Evolutionary conservation across 2,329 filamentous ascomycete genomes (phyloP), one percentile per base, ranked within the genome.

Genomic region (Sporothrix phasma): DNA sequence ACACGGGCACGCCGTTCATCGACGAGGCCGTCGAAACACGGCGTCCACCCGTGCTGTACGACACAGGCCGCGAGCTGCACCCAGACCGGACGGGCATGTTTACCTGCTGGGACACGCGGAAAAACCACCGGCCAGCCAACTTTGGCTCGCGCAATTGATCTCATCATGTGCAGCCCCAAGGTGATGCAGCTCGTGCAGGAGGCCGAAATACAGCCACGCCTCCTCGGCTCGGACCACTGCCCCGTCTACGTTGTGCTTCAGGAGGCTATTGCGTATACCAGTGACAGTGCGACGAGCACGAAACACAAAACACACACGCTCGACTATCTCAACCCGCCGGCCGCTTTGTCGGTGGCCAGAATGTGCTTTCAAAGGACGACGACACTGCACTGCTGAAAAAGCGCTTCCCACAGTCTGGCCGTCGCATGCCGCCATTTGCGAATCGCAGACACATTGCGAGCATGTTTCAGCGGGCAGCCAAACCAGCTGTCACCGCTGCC

Each of bases 181-280:
- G 89, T 96, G 79, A 89, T 87, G 70, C 77, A 83, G 61, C 89
- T 96, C 70, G 79, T 78, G 29, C 84, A 87, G 49, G 84, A 90
- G 6, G 68, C 68, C 22, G 87, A 97, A 70, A 97, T 97, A 37
- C 94, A 97, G 73, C 91, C 96, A 74, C 92, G 92, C 0, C 77
- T 97, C 24, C 88, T 96, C 82, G 94, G 94, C 0, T 97, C 93
- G 1, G 94, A 99, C 72, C 94, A 99, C 74, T 99, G 94, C 70
- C 94, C 94, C 0, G 93, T 97, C 1, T 97, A 88, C 73, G 91
- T 87, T 0, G 81, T 83, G 2, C 79, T 95, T 26, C 84, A 86
- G 19, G 84, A 92, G 41, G 77, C 71, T 2, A 83, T 96, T 1
- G 70, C 71, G 0, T 68, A 82, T 5, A 71, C 76, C 46, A 74